A percentile compares a stretch with the other conserved stretches of the same genome.
Evolutionary conservation across 2,329 filamentous ascomycete species (phyloP).

Genomic region (Lasiodiplodia citricola): DNA sequence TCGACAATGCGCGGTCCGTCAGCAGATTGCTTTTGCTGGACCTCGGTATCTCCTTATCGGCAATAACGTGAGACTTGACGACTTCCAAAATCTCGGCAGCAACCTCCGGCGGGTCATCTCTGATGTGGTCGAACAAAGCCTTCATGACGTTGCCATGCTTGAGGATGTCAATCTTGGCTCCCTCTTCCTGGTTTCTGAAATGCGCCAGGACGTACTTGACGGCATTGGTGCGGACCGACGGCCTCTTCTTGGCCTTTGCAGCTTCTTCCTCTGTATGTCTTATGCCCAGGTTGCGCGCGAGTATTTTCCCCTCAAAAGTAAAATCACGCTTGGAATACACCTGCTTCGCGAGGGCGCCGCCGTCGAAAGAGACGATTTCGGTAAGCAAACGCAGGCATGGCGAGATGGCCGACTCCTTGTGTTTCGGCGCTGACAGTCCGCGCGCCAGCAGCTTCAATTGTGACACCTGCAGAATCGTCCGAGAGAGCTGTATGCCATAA

Average conservation of each 20-base stretch:
- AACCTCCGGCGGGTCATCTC: slow-evolving; percentile 76
- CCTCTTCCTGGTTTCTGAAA: slow-evolving; percentile 76
- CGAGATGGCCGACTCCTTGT: slow-evolving; percentile 86
- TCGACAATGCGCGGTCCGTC: slow-evolving; percentile 73
- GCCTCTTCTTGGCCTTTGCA: slow-evolving; percentile 69
- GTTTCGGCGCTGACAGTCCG: slow-evolving; percentile 78
- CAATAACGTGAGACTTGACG: slow-evolving; percentile 72
- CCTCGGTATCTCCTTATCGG: slow-evolving; percentile 74
- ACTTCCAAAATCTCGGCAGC: slow-evolving; percentile 75
- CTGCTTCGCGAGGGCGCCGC: slow-evolving; percentile 76
- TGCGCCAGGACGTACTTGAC: slow-evolving; percentile 80
- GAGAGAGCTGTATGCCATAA: slow-evolving; percentile 78
- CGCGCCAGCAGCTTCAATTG: slow-evolving; percentile 81
- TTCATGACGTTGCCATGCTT: slow-evolving; percentile 73
- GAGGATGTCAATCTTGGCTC: slow-evolving; percentile 81
- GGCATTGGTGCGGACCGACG: slow-evolving; percentile 82
- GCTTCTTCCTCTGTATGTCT: slow-evolving; percentile 59
- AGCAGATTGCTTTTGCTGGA: slow-evolving; percentile 77
- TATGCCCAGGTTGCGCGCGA: slow-evolving; percentile 82
- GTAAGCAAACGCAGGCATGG: slow-evolving; percentile 84
- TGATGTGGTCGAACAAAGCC: slow-evolving; percentile 76
- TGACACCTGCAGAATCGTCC: slow-evolving; percentile 78
- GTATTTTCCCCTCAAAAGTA: slow-evolving; percentile 71
- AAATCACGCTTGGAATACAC: slow-evolving; percentile 79
- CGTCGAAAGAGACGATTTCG: slow-evolving; percentile 85